Evolutionary conservation across 78 protist species (phyloP).

Genomic region (Mastigamoeba balamuthi): DNA sequence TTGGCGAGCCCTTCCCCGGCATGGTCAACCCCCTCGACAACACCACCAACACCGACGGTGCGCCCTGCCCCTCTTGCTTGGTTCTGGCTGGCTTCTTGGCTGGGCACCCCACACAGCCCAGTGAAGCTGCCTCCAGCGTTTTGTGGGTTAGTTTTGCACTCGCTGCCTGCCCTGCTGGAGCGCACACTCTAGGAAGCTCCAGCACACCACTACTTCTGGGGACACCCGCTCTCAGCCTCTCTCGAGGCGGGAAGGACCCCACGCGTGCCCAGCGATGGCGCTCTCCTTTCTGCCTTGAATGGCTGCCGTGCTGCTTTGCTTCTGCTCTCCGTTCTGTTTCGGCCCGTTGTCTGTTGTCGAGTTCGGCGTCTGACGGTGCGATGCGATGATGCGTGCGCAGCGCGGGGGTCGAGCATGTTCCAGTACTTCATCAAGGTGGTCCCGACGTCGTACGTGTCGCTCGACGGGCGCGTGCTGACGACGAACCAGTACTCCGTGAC

Average conservation of each 20-base stretch:
- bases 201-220: no score
- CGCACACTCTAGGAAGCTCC: no score
- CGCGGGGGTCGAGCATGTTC: conserved; percentile 29
- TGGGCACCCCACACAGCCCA: not conserved
- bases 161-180: no score
- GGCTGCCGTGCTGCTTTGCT: no score
- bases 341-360: not conserved
- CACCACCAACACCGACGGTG: conserved; percentile 12
- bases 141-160: no score
- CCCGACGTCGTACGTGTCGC: conserved; percentile 64
- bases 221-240: no score
- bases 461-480: conserved; percentile 20
- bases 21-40: conserved; percentile 69
- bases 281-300: no score
- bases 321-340: not conserved
- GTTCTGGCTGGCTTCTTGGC: not conserved
- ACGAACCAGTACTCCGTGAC: conserved; percentile 86
- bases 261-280: no score
- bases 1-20: conserved; percentile 84
- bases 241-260: no score
- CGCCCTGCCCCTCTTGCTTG: no score
- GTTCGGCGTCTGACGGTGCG: not conserved
- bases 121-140: no score
- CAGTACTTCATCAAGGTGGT: conserved; percentile 86
- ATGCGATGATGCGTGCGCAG: not conserved